phyloP scores from a whole-genome alignment of 2,329 filamentous ascomycete genomes.

The Talaromyces marneffei region DNA sequence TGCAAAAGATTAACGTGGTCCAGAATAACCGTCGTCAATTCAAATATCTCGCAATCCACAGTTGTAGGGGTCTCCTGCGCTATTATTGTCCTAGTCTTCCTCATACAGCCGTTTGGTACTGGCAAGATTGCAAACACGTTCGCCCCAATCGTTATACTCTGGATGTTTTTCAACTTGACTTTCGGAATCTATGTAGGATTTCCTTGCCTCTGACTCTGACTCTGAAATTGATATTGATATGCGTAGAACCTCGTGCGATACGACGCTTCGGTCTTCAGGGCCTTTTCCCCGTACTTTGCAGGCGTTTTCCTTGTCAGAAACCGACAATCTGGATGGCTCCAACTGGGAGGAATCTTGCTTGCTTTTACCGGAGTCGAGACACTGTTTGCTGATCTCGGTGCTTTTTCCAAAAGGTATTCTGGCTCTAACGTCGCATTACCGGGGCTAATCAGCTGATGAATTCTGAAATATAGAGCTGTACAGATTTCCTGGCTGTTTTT shows the following conservation, averaged over 20 bases:
- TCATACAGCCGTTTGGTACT: slow-evolving; percentile 52
- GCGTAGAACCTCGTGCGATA: slow-evolving; percentile 39
- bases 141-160: slow-evolving; percentile 53
- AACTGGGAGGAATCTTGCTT: slow-evolving; percentile 59
- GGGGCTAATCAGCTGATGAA: neutral
- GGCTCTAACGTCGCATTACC: neutral
- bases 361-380: slow-evolving; percentile 75
- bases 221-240: slow-evolving; percentile 18
- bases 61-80: slow-evolving; percentile 49
- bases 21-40: slow-evolving; percentile 44
- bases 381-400: slow-evolving; percentile 70
- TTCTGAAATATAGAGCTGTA: slow-evolving; percentile 47
- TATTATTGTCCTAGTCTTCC: slow-evolving; percentile 50
- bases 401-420: slow-evolving; percentile 52
- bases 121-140: slow-evolving; percentile 45
- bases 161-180: slow-evolving; percentile 47
- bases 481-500: slow-evolving; percentile 67
- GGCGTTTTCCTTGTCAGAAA: slow-evolving; percentile 48
- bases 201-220: no score
- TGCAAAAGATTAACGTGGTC: neutral
- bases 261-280: slow-evolving; percentile 47
- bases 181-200: slow-evolving; percentile 48
- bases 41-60: slow-evolving; percentile 41
- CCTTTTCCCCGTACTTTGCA: slow-evolving; percentile 47
- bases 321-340: slow-evolving; percentile 47